A percentile compares a stretch with the other conserved stretches of the same genome.
Conservation (phyloP, 2,329 filamentous ascomycete genomes). For the Aspergillus thermomutatus region DNA sequence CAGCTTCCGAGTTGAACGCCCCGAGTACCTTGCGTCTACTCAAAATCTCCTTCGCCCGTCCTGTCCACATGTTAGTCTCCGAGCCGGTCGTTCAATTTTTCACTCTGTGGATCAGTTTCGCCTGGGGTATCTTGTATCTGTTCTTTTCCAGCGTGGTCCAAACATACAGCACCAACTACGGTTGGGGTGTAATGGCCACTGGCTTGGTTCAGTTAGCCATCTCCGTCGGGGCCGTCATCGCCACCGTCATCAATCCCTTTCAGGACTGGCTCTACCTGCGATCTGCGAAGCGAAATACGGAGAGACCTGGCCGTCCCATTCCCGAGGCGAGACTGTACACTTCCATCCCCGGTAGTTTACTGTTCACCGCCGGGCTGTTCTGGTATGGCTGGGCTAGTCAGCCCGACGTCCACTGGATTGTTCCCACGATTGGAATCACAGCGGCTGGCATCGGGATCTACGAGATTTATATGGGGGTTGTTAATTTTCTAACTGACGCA, state of each 20-base stretch:
- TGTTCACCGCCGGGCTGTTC: conserved; percentile 33
- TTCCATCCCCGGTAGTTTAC: conserved; percentile 39
- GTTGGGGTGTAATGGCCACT: conserved; percentile 32
- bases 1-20: conserved; percentile 22
- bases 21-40: conserved; percentile 25
- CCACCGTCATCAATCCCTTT: conserved; percentile 39
- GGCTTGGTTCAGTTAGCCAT: conserved; percentile 43
- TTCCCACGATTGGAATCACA: conserved; percentile 29
- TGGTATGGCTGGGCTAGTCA: conserved; percentile 35
- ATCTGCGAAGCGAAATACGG: conserved; percentile 25
- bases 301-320: conserved; percentile 38
- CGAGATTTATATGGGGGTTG: conserved; percentile 46
- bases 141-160: conserved; percentile 42
- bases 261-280: conserved; percentile 32
- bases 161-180: conserved; percentile 38
- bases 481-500: conserved; percentile 49
- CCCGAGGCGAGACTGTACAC: conserved; percentile 45
- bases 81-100: conserved; percentile 44
- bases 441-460: conserved; percentile 42
- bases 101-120: conserved; percentile 45
- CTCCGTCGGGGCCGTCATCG: conserved; percentile 41
- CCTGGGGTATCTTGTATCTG: conserved; percentile 44
- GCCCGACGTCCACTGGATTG: conserved; percentile 31
- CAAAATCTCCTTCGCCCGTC: conserved; percentile 40
- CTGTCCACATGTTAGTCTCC: conserved; percentile 38